Evolutionary conservation across 306 rosid species (phyloP).

Genomic region (Vigna trinervia): DNA sequence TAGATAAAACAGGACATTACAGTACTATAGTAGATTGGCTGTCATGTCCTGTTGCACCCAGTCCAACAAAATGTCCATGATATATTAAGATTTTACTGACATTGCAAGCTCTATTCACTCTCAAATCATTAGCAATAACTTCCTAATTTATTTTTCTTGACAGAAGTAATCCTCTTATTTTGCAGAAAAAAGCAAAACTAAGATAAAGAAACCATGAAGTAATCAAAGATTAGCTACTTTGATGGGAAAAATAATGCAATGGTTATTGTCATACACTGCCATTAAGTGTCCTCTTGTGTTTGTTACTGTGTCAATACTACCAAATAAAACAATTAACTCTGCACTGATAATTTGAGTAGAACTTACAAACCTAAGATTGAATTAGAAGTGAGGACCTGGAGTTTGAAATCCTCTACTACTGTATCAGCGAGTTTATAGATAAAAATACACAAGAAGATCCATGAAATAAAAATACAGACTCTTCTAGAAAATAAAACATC

Average conservation of each 20-base stretch:
- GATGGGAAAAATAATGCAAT: neutral
- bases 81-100: constrained; percentile 12
- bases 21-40: neutral
- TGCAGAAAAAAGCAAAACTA: constrained; percentile 3
- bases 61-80: neutral
- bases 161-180: neutral
- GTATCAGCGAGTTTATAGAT: constrained; percentile 19
- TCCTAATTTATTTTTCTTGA: too few relatives aligned
- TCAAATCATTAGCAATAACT: neutral
- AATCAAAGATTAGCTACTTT: neutral
- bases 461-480: neutral
- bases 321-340: too few relatives aligned
- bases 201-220: neutral
- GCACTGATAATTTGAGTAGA: neutral
- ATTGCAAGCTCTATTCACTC: neutral
- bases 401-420: neutral
- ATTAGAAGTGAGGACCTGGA: neutral
- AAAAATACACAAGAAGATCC: neutral
- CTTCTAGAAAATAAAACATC: neutral
- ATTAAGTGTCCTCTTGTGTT: neutral
- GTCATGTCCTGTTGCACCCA: neutral
- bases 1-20: constrained; percentile 34
- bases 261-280: neutral
- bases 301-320: neutral
- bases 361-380: neutral